Conservation (phyloP, 2,329 filamentous ascomycete genomes). For the Tympanopsis confertula region DNA sequence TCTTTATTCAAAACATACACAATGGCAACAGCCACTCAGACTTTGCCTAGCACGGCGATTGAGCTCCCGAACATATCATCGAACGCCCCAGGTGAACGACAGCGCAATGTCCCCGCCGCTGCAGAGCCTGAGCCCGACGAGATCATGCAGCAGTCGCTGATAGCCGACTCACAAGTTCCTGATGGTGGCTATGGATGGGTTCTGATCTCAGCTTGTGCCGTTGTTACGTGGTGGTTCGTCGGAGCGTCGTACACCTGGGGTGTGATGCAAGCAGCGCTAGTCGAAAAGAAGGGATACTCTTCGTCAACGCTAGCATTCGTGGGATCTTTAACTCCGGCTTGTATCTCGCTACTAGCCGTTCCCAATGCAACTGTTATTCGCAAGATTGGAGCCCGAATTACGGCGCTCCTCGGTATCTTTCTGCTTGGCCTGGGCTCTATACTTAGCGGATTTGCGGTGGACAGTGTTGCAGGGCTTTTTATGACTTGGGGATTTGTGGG, state of each 20-base stretch:
- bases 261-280: slow-evolving; percentile 43
- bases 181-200: slow-evolving; percentile 46
- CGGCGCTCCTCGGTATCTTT: slow-evolving; percentile 33
- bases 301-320: slow-evolving; percentile 46
- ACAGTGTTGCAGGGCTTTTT: slow-evolving; percentile 33
- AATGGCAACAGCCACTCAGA: too few species aligned
- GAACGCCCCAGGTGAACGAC: too few species aligned
- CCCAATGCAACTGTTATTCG: slow-evolving; percentile 37
- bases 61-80: too few species aligned
- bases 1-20: too few species aligned
- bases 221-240: slow-evolving; percentile 42
- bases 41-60: too few species aligned
- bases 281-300: slow-evolving; percentile 31
- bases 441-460: slow-evolving; percentile 30
- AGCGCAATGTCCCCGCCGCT: too few species aligned
- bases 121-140: neutral
- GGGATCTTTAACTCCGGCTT: slow-evolving; percentile 36
- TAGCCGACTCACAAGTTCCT: slow-evolving; percentile 31
- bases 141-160: slow-evolving; percentile 21
- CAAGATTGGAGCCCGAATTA: slow-evolving; percentile 31
- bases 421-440: slow-evolving; percentile 37
- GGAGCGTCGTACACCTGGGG: slow-evolving; percentile 49
- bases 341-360: slow-evolving; percentile 38
- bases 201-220: slow-evolving; percentile 34
- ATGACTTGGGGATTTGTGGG: slow-evolving; percentile 31